These are phyloP conservation scores for Rhizophagus sp. DNA, from an alignment of 192 early-diverging fungal species.

Conservation along the genomic window DNA sequence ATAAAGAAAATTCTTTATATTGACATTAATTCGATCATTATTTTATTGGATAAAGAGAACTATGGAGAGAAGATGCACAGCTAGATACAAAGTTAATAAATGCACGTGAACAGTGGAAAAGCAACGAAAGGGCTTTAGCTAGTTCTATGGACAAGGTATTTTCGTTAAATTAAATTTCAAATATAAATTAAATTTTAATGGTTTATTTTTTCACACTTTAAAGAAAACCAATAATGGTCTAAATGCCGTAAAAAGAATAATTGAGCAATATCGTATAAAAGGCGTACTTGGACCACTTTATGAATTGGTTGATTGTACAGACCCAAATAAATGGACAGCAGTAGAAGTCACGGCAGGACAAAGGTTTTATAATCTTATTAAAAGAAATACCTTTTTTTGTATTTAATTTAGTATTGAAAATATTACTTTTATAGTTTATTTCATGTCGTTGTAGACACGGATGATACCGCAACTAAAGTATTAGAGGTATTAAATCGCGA, in stretches of 20 bases:
- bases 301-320: conserved; percentile 83
- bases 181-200: background rate
- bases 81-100: conserved; percentile 66
- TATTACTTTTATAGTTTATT: conserved; percentile 68
- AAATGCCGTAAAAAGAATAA: conserved; percentile 68
- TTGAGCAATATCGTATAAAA: conserved; percentile 56
- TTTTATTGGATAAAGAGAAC: conserved; percentile 51
- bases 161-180: background rate
- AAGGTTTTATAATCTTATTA: conserved; percentile 43
- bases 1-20: background rate
- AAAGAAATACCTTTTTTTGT: background rate
- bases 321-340: conserved; percentile 78
- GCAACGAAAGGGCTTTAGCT: conserved; percentile 69
- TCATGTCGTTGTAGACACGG: conserved; percentile 94
- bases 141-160: conserved; percentile 77
- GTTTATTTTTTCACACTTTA: background rate
- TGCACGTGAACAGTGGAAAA: conserved; percentile 72
- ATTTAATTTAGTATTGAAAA: background rate
- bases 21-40: background rate
- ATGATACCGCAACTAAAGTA: conserved; percentile 81
- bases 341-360: conserved; percentile 87
- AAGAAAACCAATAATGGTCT: conserved; percentile 80
- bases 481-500: conserved; percentile 60
- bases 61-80: conserved; percentile 89
- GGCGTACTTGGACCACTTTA: conserved; percentile 93